Conservation (phyloP, 805 yeast genomes). For the Lachancea sp. region DNA sequence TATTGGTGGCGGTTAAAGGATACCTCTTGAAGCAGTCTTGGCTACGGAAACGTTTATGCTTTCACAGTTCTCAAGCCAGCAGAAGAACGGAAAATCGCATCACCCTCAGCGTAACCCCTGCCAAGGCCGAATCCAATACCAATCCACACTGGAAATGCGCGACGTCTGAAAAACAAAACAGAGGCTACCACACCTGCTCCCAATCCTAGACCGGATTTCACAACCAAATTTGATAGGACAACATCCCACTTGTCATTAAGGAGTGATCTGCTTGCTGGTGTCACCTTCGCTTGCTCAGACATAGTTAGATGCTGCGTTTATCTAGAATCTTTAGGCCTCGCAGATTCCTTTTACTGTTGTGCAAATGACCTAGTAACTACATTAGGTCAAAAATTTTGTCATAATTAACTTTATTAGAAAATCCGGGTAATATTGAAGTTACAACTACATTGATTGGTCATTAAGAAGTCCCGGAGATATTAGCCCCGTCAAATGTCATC, state of each 20-base stretch:
- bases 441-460: not conserved
- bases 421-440: slow-evolving; percentile 1
- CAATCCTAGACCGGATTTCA: slow-evolving; percentile 92
- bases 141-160: slow-evolving; percentile 96
- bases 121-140: slow-evolving; percentile 98
- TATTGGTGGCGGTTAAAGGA: not conserved
- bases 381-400: not conserved
- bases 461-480: too few species aligned
- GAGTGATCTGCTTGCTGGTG: slow-evolving; percentile 49
- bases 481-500: too few species aligned
- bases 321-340: not conserved
- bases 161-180: slow-evolving; percentile 81
- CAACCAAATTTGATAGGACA: slow-evolving; percentile 87
- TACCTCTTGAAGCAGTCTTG: not conserved
- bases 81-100: slow-evolving; percentile 83
- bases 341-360: not conserved
- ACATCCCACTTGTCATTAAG: slow-evolving; percentile 86
- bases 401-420: not conserved
- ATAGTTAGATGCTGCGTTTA: slow-evolving; percentile 8
- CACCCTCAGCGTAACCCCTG: slow-evolving; percentile 97
- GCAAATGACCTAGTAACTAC: not conserved
- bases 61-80: slow-evolving; percentile 72
- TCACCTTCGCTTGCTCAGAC: slow-evolving; percentile 21
- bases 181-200: slow-evolving; percentile 95
- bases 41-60: slow-evolving; percentile 37